Base-by-base conservation (phyloP, 257 asterid genomes). In the Dorcoceras hygrometricum region DNA sequence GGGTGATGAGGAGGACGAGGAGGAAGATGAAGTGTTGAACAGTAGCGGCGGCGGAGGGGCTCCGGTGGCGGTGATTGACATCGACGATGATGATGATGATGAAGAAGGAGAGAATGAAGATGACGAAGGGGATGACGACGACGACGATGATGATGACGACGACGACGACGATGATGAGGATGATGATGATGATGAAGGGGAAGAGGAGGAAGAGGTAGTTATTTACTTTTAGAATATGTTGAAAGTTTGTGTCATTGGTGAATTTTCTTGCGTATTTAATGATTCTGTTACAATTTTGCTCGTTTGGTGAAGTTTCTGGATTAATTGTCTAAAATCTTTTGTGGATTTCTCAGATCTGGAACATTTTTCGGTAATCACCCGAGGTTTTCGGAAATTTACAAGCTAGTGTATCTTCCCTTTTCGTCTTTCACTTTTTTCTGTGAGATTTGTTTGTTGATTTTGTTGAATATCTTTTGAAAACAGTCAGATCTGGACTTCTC, bases 141-240 rank as follows among this genome's bases (percentile, higher is more conserved):
- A 73, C 5, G 85, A 74, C 0, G 82, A 73, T 2, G 85, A 78
- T 3, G 96, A 75, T 4, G 90, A 72, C 16, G 92, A 77, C 0
- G 96, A 78, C 0, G 89, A 80, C 0, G 93, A 87, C 0, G 88
- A 79, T 0, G 87, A 77, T 0, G 90, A 77, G 0, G 82, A 74
- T 0, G 82, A 68, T 0, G 85, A 67, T 0, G 78, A 76, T 10
- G 76, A 72, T 0, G 87, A 68, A 1, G 91, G 81, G 0, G 89
- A 80, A 0, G 90, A 76, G 1, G 86, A 76, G 2, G 86, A 78
- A 6, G 86, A 77, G 85, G 88, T 79, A 80, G 56, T 39, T 32
- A 8, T 48, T 25, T 54, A 25, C 54, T 61, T 50, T 16, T 58
- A 43, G 24, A 18, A 19, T 12, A 25, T 14, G 10, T 56, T 14